Conservation (phyloP, 2,329 filamentous ascomycete species). For the Aspergillus sp. region DNA sequence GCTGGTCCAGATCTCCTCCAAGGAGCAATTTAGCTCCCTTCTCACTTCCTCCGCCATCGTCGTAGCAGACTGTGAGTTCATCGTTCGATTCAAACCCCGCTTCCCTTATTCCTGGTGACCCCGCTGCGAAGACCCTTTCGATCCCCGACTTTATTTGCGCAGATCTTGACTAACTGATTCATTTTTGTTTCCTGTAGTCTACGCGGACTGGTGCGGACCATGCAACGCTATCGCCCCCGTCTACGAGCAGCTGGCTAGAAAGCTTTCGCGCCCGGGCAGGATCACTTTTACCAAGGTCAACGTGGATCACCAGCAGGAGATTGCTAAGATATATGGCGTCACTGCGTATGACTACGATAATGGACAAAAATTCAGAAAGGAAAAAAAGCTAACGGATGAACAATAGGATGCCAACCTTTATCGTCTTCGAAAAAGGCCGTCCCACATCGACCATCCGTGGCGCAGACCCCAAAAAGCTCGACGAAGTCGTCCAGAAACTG, state of each 20-base stretch:
- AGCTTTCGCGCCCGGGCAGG: constrained; percentile 65
- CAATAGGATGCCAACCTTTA: constrained; percentile 78
- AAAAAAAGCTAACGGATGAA: constrained; percentile 1
- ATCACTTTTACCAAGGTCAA: constrained; percentile 88
- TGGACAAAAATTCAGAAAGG: background rate
- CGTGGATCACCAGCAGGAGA: constrained; percentile 68
- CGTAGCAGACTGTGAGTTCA: constrained; percentile 76
- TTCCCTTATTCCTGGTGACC: too few relatives aligned
- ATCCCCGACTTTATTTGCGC: too few relatives aligned
- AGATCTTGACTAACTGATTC: too few relatives aligned
- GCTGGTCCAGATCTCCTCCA: constrained; percentile 55
- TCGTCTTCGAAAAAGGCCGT: constrained; percentile 73
- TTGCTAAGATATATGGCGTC: constrained; percentile 69
- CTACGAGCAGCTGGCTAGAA: constrained; percentile 70
- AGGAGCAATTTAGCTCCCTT: constrained; percentile 62
- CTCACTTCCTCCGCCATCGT: constrained; percentile 72
- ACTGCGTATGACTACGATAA: constrained; percentile 48
- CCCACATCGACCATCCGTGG: constrained; percentile 67
- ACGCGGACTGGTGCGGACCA: constrained; percentile 78
- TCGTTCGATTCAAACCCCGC: background rate
- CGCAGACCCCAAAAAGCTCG: constrained; percentile 67
- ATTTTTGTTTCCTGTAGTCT: constrained; percentile 54
- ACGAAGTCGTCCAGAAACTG: constrained; percentile 66
- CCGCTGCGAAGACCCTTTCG: too few relatives aligned
- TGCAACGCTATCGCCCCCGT: constrained; percentile 80